A percentile compares a stretch with the other conserved stretches of the same genome.
These are phyloP conservation scores for Ambrosia hybrid DNA, from an alignment of 140 eudicot genomes.

Conservation along the genomic window DNA sequence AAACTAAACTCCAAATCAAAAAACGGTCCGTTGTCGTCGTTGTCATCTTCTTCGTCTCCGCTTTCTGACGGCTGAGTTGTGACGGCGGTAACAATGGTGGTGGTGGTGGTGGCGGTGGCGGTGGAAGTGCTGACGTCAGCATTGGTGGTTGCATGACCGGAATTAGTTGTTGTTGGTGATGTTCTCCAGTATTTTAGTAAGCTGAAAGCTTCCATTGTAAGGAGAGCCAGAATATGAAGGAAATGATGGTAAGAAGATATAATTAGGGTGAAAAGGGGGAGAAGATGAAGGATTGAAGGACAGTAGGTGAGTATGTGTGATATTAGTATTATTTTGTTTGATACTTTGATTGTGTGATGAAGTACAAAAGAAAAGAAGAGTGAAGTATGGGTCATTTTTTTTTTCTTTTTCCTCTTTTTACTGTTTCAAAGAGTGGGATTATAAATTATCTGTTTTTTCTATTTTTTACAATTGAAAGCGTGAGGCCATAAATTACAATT, in stretches of 20 bases:
- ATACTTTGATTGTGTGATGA: no score
- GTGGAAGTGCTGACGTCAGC: constrained; percentile 30
- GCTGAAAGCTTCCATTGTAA: constrained; percentile 88
- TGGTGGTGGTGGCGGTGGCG: constrained; percentile 26
- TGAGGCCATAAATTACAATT: no score
- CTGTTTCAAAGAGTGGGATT: no score
- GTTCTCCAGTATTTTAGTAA: constrained; percentile 75
- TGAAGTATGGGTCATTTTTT: no score
- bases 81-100: constrained; percentile 41
- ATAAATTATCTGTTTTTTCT: no score
- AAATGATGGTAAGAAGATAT: constrained; percentile 4
- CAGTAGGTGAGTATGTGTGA: no score
- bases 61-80: constrained; percentile 32
- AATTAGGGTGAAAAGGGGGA: neutral
- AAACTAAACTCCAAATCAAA: constrained; percentile 74
- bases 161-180: neutral
- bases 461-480: no score
- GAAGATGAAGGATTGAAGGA: constrained; percentile 8
- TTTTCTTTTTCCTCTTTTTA: no score
- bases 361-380: no score
- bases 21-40: constrained; percentile 62
- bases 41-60: constrained; percentile 35
- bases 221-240: constrained; percentile 73
- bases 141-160: neutral
- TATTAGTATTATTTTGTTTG: no score